A percentile compares a stretch with the other conserved stretches of the same genome.
phyloP scores from a whole-genome alignment of 495 filamentous ascomycete species.

The Neurospora intermedia region DNA sequence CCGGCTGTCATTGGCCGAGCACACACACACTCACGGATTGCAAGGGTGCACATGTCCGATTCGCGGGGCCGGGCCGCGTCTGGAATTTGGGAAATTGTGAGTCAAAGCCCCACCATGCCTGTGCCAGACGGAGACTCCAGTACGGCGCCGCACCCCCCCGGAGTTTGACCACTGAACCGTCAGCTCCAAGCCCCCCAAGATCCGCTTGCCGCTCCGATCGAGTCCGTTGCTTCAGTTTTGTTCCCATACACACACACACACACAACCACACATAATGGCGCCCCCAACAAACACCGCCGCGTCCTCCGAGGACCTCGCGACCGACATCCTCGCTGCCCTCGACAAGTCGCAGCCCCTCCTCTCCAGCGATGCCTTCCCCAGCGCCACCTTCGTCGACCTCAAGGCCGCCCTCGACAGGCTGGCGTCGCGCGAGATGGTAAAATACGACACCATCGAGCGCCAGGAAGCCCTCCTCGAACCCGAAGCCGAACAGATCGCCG shows the following conservation, averaged over 20 bases:
- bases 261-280: background rate
- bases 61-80: background rate
- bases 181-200: background rate
- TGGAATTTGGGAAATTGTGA: background rate
- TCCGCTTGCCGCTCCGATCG: background rate
- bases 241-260: background rate
- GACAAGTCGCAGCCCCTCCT: conserved; percentile 51
- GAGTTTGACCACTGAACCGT: background rate
- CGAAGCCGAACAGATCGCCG: conserved; percentile 67
- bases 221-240: background rate
- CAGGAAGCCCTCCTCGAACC: conserved; percentile 69
- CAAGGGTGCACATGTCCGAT: background rate
- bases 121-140: background rate
- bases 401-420: conserved; percentile 85
- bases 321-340: conserved; percentile 55
- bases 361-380: conserved; percentile 68
- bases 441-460: conserved; percentile 68
- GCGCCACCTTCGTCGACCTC: conserved; percentile 54
- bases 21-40: background rate
- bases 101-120: background rate
- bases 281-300: conserved; percentile 8
- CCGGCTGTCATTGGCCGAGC: background rate
- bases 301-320: conserved; percentile 44
- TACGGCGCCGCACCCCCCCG: background rate
- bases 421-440: conserved; percentile 71